Base-by-base conservation (phyloP, 495 filamentous ascomycete species). In the Stereocaulon alpinum region DNA sequence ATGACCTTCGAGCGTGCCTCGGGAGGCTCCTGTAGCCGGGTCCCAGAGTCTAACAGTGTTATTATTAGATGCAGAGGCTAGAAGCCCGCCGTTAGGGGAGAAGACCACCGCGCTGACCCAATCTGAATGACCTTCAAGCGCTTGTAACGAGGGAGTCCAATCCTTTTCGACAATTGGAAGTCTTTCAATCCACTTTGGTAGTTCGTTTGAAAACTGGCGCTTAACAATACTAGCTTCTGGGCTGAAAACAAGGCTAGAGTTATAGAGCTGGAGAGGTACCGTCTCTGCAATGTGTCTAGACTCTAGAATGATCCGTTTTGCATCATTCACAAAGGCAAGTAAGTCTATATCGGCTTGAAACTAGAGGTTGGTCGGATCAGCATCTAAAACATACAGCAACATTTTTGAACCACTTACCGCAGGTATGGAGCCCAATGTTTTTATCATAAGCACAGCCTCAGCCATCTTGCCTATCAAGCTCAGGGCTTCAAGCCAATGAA, bases 1-100 rank as follows among this genome's bases (percentile, higher is more conserved):
- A 34, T 34, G 32, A 34, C 32, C 32, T 34, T 34, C 32, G 32
- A 34, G 32, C 32, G n/a, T 69, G 43, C 65, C 51, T 17, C 55
- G 32, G 32, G 32, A 34, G 32, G 32, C 32, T 34, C 32, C 32
- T 34, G 32, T 34, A 34, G 32, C 32, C 9, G 64, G 14, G 62
- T 76, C 66, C 73, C 72, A 75, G 49, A 75, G 64, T 60, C 61
- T 58, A 15, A 78, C 58, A 11, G 64, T 71, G 1, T 60, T 42
- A 56, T 76, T 69, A 12, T 10, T 11, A 24, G 68, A n/a, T n/a
- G n/a, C n/a, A n/a, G n/a, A n/a, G n/a, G n/a, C n/a, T n/a, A n/a
- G n/a, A n/a, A n/a, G n/a, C n/a, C n/a, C n/a, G n/a, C n/a, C n/a
- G n/a, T n/a, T n/a, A n/a, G n/a, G n/a, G 40, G 67, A 68, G 69